Percentiles rank a stretch among this genome's conserved stretches.
phyloP scores from a whole-genome alignment of 1,284 basidiomycete species.

The Fistulinella cinereoalba region DNA sequence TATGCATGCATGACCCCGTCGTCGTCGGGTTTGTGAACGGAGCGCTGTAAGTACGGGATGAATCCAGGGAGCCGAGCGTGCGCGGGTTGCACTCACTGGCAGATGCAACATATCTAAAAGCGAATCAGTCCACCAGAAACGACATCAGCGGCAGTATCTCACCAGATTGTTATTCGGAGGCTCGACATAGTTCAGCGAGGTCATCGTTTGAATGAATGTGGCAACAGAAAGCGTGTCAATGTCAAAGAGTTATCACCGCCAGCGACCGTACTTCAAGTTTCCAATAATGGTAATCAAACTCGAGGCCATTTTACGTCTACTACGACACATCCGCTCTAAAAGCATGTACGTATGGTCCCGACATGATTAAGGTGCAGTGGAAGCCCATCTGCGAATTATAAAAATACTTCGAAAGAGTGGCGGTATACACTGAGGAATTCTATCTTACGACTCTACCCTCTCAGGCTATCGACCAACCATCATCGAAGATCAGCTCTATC shows the following conservation, averaged over 20 bases:
- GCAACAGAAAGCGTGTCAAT: conserved; percentile 2
- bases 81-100: conserved; percentile 50
- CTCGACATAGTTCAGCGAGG: conserved; percentile 48
- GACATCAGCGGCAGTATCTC: conserved; percentile 14
- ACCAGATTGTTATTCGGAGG: conserved; percentile 59
- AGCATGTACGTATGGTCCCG: no score
- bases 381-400: not conserved
- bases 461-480: not conserved
- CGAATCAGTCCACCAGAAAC: conserved; percentile 4
- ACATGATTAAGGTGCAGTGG: not conserved
- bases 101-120: conserved; percentile 76
- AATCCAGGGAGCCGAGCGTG: not conserved
- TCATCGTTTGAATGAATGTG: conserved; percentile 13
- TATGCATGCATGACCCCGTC: conserved; percentile 75
- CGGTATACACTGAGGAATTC: not conserved
- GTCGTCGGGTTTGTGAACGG: conserved; percentile 76
- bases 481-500: not conserved
- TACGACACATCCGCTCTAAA: no score
- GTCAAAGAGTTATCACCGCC: not conserved
- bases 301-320: conserved; percentile 18
- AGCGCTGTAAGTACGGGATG: conserved; percentile 39
- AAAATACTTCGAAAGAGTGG: not conserved
- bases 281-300: conserved; percentile 19
- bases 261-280: no score
- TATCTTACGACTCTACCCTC: not conserved